A percentile compares a stretch with the other conserved stretches of the same genome.
phyloP scores from a whole-genome alignment of 2,329 filamentous ascomycete species.

The Microcyclosporella mali region DNA sequence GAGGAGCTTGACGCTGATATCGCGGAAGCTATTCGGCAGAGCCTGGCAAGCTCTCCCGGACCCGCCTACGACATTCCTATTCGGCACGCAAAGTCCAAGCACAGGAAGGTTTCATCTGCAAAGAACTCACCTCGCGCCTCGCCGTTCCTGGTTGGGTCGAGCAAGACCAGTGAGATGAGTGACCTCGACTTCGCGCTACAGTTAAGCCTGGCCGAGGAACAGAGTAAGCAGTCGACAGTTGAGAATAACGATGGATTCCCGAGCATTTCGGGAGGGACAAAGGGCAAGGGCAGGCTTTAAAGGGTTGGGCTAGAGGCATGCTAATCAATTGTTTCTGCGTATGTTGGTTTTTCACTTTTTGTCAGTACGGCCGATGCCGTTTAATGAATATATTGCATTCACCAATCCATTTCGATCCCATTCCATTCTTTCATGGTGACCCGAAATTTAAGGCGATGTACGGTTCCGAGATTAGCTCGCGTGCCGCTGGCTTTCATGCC shows the following conservation, averaged over 20 bases:
- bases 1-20: conserved; percentile 53
- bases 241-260: conserved; percentile 24
- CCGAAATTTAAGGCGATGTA: too few relatives aligned
- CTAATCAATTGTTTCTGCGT: too few relatives aligned
- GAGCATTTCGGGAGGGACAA: conserved; percentile 17
- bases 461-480: too few relatives aligned
- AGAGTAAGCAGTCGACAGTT: conserved; percentile 33
- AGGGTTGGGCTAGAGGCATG: too few relatives aligned
- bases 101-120: conserved; percentile 26
- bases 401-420: too few relatives aligned
- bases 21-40: conserved; percentile 56
- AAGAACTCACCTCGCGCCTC: conserved; percentile 22
- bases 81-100: conserved; percentile 37
- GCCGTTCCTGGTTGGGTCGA: conserved; percentile 32
- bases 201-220: conserved; percentile 55
- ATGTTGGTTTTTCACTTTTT: background rate
- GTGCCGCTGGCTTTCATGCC: too few relatives aligned
- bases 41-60: conserved; percentile 29
- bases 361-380: too few relatives aligned
- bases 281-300: conserved; percentile 22
- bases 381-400: too few relatives aligned
- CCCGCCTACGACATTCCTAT: conserved; percentile 41
- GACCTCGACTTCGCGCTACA: conserved; percentile 59
- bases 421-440: too few relatives aligned
- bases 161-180: conserved; percentile 42